Conservation (phyloP, 495 filamentous ascomycete species). For the Neurospora terricola region DNA sequence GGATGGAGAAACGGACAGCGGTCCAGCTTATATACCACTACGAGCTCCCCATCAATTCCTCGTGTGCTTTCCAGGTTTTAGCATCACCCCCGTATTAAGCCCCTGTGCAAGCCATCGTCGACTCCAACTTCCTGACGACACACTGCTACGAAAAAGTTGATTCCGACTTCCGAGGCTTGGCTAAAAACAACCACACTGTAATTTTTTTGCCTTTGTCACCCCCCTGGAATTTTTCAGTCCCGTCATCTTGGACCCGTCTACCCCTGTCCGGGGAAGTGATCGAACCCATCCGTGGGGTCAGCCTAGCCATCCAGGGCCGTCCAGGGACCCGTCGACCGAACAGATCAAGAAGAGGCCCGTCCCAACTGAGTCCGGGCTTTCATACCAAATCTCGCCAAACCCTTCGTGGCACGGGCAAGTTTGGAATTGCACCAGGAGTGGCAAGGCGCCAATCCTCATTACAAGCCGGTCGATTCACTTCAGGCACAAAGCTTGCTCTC, state of each 20-base stretch:
- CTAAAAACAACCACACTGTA: constrained; percentile 1
- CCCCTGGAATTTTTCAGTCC: background rate
- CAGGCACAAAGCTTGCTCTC: background rate
- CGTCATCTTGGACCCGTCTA: constrained; percentile 1
- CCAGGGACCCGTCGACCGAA: background rate
- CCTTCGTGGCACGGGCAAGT: constrained; percentile 5
- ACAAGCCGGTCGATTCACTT: background rate
- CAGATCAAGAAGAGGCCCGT: constrained; percentile 5
- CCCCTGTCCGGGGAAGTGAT: constrained; percentile 7
- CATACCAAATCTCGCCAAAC: constrained; percentile 13
- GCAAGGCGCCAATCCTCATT: constrained; percentile 4
- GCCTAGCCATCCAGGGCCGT: background rate
- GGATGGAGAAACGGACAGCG: background rate
- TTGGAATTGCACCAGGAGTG: constrained; percentile 3
- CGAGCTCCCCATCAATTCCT: background rate
- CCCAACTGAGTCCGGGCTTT: constrained; percentile 1
- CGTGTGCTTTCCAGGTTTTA: background rate
- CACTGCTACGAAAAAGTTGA: background rate
- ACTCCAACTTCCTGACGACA: background rate
- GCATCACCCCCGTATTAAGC: background rate
- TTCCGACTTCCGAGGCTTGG: constrained; percentile 3
- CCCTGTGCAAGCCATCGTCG: background rate
- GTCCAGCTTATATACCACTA: background rate
- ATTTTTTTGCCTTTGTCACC: constrained; percentile 3
- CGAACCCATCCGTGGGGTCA: background rate